Conservation (phyloP, 176 grass and related monocot species). For the Stipa capillata region DNA sequence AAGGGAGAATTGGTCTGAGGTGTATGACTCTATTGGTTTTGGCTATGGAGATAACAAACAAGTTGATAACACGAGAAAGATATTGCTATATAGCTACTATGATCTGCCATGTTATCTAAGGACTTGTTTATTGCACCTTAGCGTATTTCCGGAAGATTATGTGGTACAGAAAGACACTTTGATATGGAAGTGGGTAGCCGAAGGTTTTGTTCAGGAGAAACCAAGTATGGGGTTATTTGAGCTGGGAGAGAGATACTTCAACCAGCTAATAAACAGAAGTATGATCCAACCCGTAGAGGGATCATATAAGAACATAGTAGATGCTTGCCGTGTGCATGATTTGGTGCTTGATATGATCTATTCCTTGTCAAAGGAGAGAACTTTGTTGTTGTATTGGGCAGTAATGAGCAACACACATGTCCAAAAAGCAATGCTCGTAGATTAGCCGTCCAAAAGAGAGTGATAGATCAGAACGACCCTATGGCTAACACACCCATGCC, state of each 20-base stretch:
- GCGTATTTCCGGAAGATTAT: neutral
- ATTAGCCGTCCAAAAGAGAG: neutral
- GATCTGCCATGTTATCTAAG: neutral
- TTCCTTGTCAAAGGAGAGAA: neutral
- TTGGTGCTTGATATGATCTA: neutral
- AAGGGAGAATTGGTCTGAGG: neutral
- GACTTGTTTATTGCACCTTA: neutral
- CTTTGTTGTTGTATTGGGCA: neutral
- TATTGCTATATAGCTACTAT: neutral
- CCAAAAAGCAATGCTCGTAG: neutral
- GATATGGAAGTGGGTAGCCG: neutral
- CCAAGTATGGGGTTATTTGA: neutral
- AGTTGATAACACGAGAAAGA: neutral
- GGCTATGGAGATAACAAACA: neutral
- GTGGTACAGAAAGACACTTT: neutral
- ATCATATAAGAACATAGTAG: neutral
- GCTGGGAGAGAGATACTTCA: neutral
- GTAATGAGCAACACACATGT: neutral
- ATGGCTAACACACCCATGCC: neutral
- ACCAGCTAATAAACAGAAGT: neutral
- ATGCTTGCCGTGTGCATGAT: neutral
- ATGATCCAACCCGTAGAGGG: neutral
- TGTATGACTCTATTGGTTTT: neutral
- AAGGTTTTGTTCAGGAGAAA: neutral
- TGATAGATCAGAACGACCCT: neutral